Evolutionary conservation across 2,329 filamentous ascomycete genomes (phyloP), one percentile per base, ranked within the genome.

Genomic region (Cordyceps farinosa): DNA sequence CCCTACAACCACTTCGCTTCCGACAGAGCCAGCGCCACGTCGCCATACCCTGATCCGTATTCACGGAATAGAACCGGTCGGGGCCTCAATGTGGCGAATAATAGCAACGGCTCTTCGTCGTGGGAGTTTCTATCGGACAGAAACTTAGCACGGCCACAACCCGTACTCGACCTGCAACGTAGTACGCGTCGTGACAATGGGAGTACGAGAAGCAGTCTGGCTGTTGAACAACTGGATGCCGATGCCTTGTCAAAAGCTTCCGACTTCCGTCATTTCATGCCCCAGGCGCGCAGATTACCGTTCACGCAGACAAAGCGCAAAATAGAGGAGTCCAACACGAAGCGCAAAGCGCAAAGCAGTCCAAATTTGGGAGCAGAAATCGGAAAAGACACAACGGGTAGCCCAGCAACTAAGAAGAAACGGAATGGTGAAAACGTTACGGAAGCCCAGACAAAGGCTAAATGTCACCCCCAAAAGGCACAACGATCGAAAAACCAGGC

Each of bases 181-280:
- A n/a, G 32, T 15, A 11, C 27, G 3, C 15, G 29, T n/a, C 7
- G 2, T 15, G 22, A n/a, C 27, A 29, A n/a, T 10, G 40, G 13
- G 4, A 32, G 2, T 3, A 10, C 17, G 3, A n/a, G 3, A 11
- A 40, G 27, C 27, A 53, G 22, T 29, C 29, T 44, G 17, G 6
- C 38, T 27, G 44, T 48, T 30, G 48, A 53, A 34, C 54, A 51
- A n/a, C 27, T 38, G 6, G 47, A 47, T 9, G 11, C 27, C n/a
- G 32, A 36, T 5, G 9, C 38, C 5, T 47, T 58, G 29, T n/a
- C 6, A 10, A 64, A 34, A 30, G 56, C 42, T 22, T 27, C 55
- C 10, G 62, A 68, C 36, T 75, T 74, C 59, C 70, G 69, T 27
- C 63, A 70, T 45, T 55, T 69, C 1, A 59, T 64, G 48, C 62